Evolutionary conservation across 306 rosid genomes (phyloP), one percentile per base, ranked within the genome.

Genomic region (Fragaria nilgerrensis): DNA sequence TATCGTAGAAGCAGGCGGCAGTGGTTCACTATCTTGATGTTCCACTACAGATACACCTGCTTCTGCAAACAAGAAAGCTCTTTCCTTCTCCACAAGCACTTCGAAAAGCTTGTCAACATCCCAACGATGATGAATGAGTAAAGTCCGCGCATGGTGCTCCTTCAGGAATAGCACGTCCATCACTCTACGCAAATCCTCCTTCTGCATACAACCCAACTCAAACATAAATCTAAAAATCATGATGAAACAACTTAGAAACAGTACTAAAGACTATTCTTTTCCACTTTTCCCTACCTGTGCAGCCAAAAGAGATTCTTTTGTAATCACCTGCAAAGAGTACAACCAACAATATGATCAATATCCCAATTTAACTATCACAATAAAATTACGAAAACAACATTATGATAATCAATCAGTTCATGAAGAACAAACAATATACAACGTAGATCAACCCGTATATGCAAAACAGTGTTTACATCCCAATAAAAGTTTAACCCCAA

Each of bases 51-150:
- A 81, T 80, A 95, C 96, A 78, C 99, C 97, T 7, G 97, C 97
- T 76, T 90, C 87, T 65, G 82, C 75, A 81, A 89, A 91, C 77
- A 95, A 83, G 68, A 27, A 48, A 10, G 63, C 6, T 74, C 79
- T 88, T 44, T 97, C 99, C 56, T 68, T 89, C 62, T 92, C 97
- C 5, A 92, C 97, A 71, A 84, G 86, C 72, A 90, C 92, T 0
- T 84, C 88, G 80, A 86, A 84, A 82, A 95, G 79, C 53, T 81
- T 84, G 80, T 92, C 97, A 37, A 88, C 92, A 85, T 95, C 97
- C 99, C 97, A 95, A 43, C 97, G 91, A 64, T 92, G 84, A 74
- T 78, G 88, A 82, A 95, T 95, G 48, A 95, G 99, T 75, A 95
- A 72, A 4, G 96, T 91, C 34, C 97, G 93, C 32, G 99, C 97